A percentile compares a stretch with the other conserved stretches of the same genome.
phyloP scores from a whole-genome alignment of 106 monocot genomes.

The Dactylorhiza incarnata region DNA sequence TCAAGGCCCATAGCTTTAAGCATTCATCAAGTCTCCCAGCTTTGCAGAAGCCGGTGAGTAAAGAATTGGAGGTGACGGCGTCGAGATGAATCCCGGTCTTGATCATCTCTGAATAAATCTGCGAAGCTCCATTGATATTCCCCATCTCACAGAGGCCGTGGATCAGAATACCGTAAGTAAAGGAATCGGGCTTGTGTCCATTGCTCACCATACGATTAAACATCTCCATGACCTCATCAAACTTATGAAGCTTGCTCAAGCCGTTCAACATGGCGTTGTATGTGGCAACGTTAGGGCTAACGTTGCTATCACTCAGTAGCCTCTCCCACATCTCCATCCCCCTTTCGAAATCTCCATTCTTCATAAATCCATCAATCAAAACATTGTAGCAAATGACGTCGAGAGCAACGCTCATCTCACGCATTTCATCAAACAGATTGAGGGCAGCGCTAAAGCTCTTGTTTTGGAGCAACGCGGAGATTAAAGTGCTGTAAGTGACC shows the following conservation, averaged over 20 bases:
- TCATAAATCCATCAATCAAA: conserved; percentile 70
- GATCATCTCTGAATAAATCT: conserved; percentile 53
- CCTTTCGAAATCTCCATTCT: conserved; percentile 41
- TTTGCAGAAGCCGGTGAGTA: conserved; percentile 56
- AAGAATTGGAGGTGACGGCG: conserved; percentile 50
- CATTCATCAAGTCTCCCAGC: conserved; percentile 40
- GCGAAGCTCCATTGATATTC: conserved; percentile 45
- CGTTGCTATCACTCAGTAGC: conserved; percentile 36
- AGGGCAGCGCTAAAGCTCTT: conserved; percentile 28
- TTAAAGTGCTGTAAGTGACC: conserved; percentile 45
- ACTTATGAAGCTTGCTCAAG: conserved; percentile 55
- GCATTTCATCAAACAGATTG: conserved; percentile 84
- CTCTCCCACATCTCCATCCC: conserved; percentile 55
- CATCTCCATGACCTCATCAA: conserved; percentile 33
- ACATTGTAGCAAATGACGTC: conserved; percentile 82
- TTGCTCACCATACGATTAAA: conserved; percentile 23
- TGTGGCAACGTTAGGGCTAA: conserved; percentile 51
- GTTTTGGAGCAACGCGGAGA: conserved; percentile 19
- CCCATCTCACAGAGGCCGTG: conserved; percentile 58
- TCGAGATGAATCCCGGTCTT: conserved; percentile 53
- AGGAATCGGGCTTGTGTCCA: conserved; percentile 42
- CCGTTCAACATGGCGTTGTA: conserved; percentile 80
- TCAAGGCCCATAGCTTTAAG: conserved; percentile 45
- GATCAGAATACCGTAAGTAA: conserved; percentile 67
- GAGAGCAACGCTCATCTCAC: conserved; percentile 24